Conservation (phyloP, 2,329 filamentous ascomycete species). For the Verticillium nubilum region DNA sequence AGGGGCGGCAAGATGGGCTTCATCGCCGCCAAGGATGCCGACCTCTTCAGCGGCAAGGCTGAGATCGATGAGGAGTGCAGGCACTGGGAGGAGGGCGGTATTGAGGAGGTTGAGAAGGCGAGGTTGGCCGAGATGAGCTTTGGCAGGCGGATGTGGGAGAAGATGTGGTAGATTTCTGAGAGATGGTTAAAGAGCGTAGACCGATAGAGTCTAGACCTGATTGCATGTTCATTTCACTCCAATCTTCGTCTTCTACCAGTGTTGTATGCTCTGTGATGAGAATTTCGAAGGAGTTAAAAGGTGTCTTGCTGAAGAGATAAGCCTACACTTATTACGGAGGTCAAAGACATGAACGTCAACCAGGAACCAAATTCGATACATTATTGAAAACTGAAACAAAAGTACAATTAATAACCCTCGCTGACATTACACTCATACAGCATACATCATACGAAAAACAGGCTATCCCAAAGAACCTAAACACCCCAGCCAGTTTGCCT, state of each 20-base stretch:
- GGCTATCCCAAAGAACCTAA: not conserved
- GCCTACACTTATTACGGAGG: no score
- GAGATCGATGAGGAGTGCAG: conserved; percentile 56
- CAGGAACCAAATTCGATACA: no score
- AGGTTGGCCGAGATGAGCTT: conserved; percentile 29
- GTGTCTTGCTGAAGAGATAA: no score
- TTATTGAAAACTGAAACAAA: no score
- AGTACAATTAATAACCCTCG: no score
- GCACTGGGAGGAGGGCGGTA: conserved; percentile 37
- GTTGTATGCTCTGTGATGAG: no score
- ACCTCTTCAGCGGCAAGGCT: conserved; percentile 56
- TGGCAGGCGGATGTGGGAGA: conserved; percentile 29
- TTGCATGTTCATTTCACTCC: no score
- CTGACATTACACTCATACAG: no score
- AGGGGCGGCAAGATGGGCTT: conserved; percentile 46
- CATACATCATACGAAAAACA: not conserved
- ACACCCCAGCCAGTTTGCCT: not conserved
- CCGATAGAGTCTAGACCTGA: not conserved
- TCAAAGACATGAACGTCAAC: no score
- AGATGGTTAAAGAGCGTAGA: not conserved
- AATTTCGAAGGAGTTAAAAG: no score
- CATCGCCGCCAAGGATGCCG: conserved; percentile 49
- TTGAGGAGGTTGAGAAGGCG: conserved; percentile 37
- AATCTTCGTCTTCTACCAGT: no score
- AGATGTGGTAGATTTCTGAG: conserved; percentile 27